Evolutionary conservation across 192 early-diverging fungal species (phyloP).

Genomic region (Entomortierella beljakovae): DNA sequence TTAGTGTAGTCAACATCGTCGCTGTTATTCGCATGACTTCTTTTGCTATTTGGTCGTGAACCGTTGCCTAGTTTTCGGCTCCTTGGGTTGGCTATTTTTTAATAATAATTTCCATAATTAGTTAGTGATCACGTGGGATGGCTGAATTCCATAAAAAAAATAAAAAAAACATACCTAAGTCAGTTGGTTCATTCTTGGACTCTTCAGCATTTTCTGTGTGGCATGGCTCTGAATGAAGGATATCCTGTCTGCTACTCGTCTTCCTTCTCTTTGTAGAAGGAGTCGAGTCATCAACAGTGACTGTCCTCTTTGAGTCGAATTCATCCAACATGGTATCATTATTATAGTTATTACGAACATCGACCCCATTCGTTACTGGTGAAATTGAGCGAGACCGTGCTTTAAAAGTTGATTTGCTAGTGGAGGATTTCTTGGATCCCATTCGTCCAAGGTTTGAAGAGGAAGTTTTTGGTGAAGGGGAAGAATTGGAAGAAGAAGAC

Average conservation of each 20-base stretch:
- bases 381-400: conserved; percentile 23
- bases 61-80: conserved; percentile 9
- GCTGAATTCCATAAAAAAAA: no score
- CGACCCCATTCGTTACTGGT: conserved; percentile 1
- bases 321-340: neutral
- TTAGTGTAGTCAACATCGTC: neutral
- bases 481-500: neutral
- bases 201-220: conserved; percentile 7
- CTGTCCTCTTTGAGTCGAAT: conserved; percentile 2
- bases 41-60: neutral
- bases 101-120: no score
- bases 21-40: neutral
- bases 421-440: neutral
- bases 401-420: conserved; percentile 16
- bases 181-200: conserved; percentile 15
- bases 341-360: neutral
- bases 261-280: conserved; percentile 25
- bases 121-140: neutral
- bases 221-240: neutral
- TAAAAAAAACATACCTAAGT: conserved; percentile 6
- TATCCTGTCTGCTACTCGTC: conserved; percentile 5
- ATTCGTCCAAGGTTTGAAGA: conserved; percentile 14
- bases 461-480: conserved; percentile 17
- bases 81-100: neutral
- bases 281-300: neutral